Percentiles rank a stretch among this genome's conserved stretches.
These are phyloP conservation scores for Polyplosphaeria fusca DNA, from an alignment of 495 filamentous ascomycete genomes.

Conservation along the genomic window DNA sequence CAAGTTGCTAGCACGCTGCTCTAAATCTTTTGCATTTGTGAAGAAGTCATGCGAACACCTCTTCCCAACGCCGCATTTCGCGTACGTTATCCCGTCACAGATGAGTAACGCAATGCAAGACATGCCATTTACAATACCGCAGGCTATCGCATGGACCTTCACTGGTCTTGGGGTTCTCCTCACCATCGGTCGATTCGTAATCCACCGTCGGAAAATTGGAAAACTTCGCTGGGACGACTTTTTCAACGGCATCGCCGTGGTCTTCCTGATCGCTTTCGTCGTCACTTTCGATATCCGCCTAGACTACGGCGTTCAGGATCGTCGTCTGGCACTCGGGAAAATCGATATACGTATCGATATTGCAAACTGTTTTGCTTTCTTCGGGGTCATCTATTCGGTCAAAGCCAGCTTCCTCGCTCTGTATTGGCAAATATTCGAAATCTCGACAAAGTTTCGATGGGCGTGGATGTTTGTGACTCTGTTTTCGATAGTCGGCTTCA, in stretches of 20 bases:
- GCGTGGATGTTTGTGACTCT: not conserved
- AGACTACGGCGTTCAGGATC: not conserved
- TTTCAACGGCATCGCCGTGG: not conserved
- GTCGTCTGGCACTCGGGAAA: not conserved
- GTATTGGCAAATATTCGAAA: constrained; percentile 8
- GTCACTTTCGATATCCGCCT: not conserved
- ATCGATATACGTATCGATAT: not conserved
- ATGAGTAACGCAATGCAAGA: too few relatives aligned
- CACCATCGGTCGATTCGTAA: constrained; percentile 2
- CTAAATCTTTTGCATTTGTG: too few relatives aligned
- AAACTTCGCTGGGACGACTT: not conserved
- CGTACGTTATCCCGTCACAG: too few relatives aligned
- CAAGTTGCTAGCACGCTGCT: too few relatives aligned
- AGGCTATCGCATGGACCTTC: not conserved
- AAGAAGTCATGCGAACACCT: too few relatives aligned
- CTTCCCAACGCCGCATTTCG: too few relatives aligned
- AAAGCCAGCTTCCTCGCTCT: constrained; percentile 10
- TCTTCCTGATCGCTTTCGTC: not conserved
- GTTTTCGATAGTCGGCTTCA: constrained; percentile 2
- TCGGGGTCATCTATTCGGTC: not conserved
- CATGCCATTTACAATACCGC: not conserved
- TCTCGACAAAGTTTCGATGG: not conserved
- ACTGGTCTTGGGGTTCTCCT: not conserved
- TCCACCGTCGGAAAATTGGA: constrained; percentile 2
- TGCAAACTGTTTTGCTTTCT: not conserved